Evolutionary conservation across 2,329 filamentous ascomycete species (phyloP).

Genomic region (Fusarium irregulare): DNA sequence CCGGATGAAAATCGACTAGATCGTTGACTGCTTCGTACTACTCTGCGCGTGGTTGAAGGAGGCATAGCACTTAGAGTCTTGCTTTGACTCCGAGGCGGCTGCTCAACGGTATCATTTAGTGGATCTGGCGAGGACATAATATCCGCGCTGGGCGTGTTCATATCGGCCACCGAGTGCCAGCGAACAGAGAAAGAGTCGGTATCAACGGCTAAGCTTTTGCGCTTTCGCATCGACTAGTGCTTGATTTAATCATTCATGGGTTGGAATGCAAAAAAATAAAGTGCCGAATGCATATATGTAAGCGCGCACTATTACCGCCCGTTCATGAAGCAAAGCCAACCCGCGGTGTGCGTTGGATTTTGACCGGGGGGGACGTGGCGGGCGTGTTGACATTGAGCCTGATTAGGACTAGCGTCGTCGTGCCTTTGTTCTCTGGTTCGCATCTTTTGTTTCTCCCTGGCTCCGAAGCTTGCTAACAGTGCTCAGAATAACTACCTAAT

Average conservation of each 20-base stretch:
- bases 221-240: conserved; percentile 47
- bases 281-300: conserved; percentile 21
- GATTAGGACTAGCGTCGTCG: conserved; percentile 39
- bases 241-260: conserved; percentile 38
- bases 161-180: conserved; percentile 52
- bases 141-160: conserved; percentile 55
- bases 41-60: conserved; percentile 55
- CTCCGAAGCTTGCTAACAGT: conserved; percentile 24
- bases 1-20: conserved; percentile 53
- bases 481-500: conserved; percentile 23
- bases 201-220: conserved; percentile 39
- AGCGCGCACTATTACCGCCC: conserved; percentile 23
- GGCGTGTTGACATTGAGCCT: conserved; percentile 48
- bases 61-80: conserved; percentile 44
- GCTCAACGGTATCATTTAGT: conserved; percentile 55
- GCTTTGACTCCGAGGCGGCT: conserved; percentile 7
- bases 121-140: conserved; percentile 65
- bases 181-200: conserved; percentile 49
- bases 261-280: conserved; percentile 26
- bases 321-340: conserved; percentile 23
- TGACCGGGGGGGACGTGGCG: conserved; percentile 38
- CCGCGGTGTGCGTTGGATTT: conserved; percentile 31
- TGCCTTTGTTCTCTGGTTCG: conserved; percentile 5
- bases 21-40: conserved; percentile 60
- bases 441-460: conserved; percentile 44